Evolutionary conservation across 1,284 basidiomycete species (phyloP).

Genomic region (Termitomyces sp.): DNA sequence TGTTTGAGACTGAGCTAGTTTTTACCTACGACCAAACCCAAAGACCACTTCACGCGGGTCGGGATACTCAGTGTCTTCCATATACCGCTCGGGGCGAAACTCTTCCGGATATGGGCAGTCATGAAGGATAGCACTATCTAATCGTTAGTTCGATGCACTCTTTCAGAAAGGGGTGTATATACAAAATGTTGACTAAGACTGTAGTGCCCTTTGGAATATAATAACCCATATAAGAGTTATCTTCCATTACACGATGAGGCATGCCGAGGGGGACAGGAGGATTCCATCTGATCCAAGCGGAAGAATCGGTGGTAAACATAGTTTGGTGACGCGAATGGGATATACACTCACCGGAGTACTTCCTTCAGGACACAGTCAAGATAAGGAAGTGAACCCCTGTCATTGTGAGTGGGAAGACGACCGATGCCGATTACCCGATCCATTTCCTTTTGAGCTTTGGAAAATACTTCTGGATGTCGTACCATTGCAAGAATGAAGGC

Average conservation of each 20-base stretch:
- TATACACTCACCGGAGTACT: constrained; percentile 36
- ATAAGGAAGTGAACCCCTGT: constrained; percentile 50
- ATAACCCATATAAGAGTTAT: constrained; percentile 47
- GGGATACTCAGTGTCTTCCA: constrained; percentile 29
- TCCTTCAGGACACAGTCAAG: constrained; percentile 48
- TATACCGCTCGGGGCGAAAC: constrained; percentile 37
- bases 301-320: constrained; percentile 4
- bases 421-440: constrained; percentile 43
- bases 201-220: constrained; percentile 42
- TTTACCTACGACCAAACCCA: constrained; percentile 42
- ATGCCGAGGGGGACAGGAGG: constrained; percentile 42
- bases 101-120: constrained; percentile 33
- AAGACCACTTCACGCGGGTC: constrained; percentile 39
- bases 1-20: neutral
- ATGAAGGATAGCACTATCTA: constrained; percentile 34
- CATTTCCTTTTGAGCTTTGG: constrained; percentile 50
- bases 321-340: constrained; percentile 7
- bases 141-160: neutral
- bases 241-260: constrained; percentile 45
- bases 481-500: constrained; percentile 49
- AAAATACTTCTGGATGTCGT: constrained; percentile 43
- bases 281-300: constrained; percentile 31
- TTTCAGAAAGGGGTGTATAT: constrained; percentile 8
- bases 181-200: constrained; percentile 48
- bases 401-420: constrained; percentile 43